These are phyloP conservation scores for Alternaria gaisen DNA, from an alignment of 2,329 filamentous ascomycete species.

Conservation along the genomic window DNA sequence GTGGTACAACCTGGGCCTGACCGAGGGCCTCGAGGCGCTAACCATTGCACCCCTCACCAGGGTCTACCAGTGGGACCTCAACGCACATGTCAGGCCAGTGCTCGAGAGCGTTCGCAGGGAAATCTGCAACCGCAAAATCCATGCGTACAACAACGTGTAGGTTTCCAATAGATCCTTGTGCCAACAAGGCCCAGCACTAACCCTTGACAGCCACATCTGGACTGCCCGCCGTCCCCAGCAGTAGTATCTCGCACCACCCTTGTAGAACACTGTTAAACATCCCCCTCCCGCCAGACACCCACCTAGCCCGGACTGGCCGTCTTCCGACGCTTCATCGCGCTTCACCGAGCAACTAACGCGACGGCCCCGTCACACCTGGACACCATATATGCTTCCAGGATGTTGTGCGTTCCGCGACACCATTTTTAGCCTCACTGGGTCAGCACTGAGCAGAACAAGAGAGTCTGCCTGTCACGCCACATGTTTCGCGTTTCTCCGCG, in stretches of 20 bases:
- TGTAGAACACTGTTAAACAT: conserved; percentile 23
- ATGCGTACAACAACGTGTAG: conserved; percentile 80
- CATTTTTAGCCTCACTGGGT: conserved; percentile 5
- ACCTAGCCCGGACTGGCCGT: conserved; percentile 8
- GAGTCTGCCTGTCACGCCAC: neutral
- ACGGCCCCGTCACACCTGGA: conserved; percentile 15
- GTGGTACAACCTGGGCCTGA: conserved; percentile 85
- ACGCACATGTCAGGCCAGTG: conserved; percentile 69
- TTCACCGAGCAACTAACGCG: conserved; percentile 11
- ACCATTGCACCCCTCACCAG: conserved; percentile 77
- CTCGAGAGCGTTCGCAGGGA: conserved; percentile 71
- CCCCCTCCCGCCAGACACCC: neutral
- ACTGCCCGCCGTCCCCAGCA: conserved; percentile 57
- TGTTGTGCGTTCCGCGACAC: conserved; percentile 14
- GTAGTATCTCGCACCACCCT: conserved; percentile 32
- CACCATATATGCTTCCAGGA: neutral
- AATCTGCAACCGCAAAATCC: conserved; percentile 72
- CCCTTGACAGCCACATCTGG: conserved; percentile 56
- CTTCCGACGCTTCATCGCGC: neutral
- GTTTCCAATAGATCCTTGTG: conserved; percentile 48
- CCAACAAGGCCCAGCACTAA: conserved; percentile 24
- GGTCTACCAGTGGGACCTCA: conserved; percentile 66
- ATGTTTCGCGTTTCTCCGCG: neutral
- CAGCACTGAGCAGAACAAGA: neutral
- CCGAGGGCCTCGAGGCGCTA: conserved; percentile 75